Evolutionary conservation across 768 basidiomycete species (phyloP).

Genomic region (Dioszegia aurantiaca): DNA sequence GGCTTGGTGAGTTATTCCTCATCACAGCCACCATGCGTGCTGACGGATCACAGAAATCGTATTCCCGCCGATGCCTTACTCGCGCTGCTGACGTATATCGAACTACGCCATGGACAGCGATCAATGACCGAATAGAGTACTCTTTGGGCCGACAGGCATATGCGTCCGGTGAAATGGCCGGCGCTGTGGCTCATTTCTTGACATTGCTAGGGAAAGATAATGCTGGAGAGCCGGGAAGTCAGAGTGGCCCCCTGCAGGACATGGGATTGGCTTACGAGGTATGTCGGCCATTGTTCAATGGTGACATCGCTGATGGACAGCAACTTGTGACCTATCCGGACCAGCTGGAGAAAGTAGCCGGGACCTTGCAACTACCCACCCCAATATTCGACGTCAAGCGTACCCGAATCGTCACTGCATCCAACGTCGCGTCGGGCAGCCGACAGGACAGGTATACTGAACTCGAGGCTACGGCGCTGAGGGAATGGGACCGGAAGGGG

Average conservation of each 20-base stretch:
- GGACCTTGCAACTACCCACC: conserved; percentile 64
- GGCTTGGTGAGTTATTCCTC: conserved; percentile 50
- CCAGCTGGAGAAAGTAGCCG: conserved; percentile 52
- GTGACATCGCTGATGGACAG: conserved; percentile 45
- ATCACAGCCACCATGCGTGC: background rate
- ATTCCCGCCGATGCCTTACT: conserved; percentile 52
- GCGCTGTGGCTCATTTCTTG: conserved; percentile 75
- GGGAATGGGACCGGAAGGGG: conserved; percentile 44
- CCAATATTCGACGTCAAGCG: conserved; percentile 63
- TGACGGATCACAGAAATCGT: conserved; percentile 49
- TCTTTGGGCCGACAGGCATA: conserved; percentile 73
- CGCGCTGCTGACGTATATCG: conserved; percentile 51
- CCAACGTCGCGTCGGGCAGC: conserved; percentile 55
- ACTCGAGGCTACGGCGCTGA: conserved; percentile 68
- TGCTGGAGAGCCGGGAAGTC: conserved; percentile 41
- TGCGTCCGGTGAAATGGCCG: conserved; percentile 77
- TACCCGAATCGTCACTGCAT: conserved; percentile 62
- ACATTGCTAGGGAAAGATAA: conserved; percentile 60
- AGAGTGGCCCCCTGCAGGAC: conserved; percentile 78
- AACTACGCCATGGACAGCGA: conserved; percentile 46
- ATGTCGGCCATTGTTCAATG: conserved; percentile 22
- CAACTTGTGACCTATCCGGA: conserved; percentile 67
- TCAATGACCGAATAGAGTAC: conserved; percentile 53
- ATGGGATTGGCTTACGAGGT: conserved; percentile 83
- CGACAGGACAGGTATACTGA: conserved; percentile 58